Conservation (phyloP, 2,329 filamentous ascomycete genomes). For the Lachnellula subtilissima region DNA sequence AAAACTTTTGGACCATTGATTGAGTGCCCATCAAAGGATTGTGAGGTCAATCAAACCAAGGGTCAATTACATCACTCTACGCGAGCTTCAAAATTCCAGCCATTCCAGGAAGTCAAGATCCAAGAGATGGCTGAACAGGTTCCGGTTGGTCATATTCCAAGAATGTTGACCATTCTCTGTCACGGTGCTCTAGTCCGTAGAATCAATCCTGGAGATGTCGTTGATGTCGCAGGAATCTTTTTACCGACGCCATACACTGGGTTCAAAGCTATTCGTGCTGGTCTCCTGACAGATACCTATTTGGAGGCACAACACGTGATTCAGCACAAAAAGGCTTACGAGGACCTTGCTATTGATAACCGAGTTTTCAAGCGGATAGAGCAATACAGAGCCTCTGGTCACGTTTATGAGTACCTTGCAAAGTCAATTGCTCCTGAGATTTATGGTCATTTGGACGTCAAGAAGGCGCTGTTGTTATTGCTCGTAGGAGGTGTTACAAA, state of each 20-base stretch:
- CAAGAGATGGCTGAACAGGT: slow-evolving; percentile 99
- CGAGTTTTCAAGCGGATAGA: slow-evolving; percentile 79
- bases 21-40: slow-evolving; percentile 85
- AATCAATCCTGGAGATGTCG: slow-evolving; percentile 88
- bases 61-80: slow-evolving; percentile 92
- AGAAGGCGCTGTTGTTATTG: slow-evolving; percentile 92
- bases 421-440: slow-evolving; percentile 98
- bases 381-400: slow-evolving; percentile 76
- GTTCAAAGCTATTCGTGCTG: slow-evolving; percentile 93
- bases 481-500: slow-evolving; percentile 96
- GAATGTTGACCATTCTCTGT: slow-evolving; percentile 83
- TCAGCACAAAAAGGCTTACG: slow-evolving; percentile 98
- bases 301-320: slow-evolving; percentile 88
- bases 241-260: slow-evolving; percentile 97
- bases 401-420: slow-evolving; percentile 92
- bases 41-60: slow-evolving; percentile 83
- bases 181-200: slow-evolving; percentile 80
- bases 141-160: slow-evolving; percentile 93
- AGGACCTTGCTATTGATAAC: slow-evolving; percentile 80
- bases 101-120: slow-evolving; percentile 97
- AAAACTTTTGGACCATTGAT: slow-evolving; percentile 87
- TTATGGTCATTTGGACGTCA: slow-evolving; percentile 92
- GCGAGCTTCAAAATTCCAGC: slow-evolving; percentile 92
- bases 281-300: slow-evolving; percentile 95
- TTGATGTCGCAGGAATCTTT: slow-evolving; percentile 94